phyloP scores from a whole-genome alignment of 352 stramenopile species.

The Pythium utonaiense region DNA sequence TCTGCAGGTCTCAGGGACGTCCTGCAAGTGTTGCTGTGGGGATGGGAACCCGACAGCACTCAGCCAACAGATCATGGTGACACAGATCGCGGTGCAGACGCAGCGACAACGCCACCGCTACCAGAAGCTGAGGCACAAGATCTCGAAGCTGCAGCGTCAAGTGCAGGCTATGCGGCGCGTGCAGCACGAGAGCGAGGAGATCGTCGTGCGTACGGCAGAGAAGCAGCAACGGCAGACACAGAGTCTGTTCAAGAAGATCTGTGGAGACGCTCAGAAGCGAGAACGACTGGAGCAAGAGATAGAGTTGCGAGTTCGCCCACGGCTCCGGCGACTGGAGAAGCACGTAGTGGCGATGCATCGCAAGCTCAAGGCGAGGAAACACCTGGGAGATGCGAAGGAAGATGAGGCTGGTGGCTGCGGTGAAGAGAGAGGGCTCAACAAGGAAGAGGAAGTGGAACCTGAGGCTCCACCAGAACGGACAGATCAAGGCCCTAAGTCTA shows the following conservation, averaged over 20 bases:
- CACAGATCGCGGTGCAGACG: neutral
- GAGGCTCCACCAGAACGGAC: neutral
- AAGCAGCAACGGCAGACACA: conserved; percentile 8
- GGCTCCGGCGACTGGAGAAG: conserved; percentile 2
- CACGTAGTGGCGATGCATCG: conserved; percentile 11
- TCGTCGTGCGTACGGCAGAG: conserved; percentile 17
- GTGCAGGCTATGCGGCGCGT: neutral
- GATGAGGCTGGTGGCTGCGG: neutral
- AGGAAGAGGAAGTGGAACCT: neutral
- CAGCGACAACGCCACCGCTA: neutral
- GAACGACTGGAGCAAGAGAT: neutral
- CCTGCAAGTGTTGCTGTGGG: neutral
- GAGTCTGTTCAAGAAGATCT: neutral
- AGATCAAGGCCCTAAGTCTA: neutral
- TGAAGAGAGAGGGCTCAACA: neutral
- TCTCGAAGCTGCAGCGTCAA: neutral
- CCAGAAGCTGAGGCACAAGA: neutral
- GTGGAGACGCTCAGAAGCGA: neutral
- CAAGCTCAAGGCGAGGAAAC: conserved; percentile 1
- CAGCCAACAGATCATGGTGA: neutral
- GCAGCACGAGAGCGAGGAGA: conserved; percentile 18
- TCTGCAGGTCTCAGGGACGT: neutral
- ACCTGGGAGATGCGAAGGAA: no score
- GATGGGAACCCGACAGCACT: neutral
- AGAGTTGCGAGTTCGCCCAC: neutral